Evolutionary conservation across 371 early-diverging fungal species (phyloP).

Genomic region (Apophysomyces elegans): DNA sequence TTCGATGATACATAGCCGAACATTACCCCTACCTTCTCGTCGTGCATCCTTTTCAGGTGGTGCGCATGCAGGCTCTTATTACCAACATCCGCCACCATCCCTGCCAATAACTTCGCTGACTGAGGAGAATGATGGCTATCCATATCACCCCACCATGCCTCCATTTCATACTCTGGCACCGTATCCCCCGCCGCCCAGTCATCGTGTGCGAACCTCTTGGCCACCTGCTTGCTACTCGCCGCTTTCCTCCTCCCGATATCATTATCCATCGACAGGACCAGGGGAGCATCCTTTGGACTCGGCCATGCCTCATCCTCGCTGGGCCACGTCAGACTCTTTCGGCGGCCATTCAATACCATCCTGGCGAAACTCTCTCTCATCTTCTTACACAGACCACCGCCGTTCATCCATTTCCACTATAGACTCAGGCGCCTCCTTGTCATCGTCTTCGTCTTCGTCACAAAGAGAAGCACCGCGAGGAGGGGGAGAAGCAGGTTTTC

Average conservation of each 20-base stretch:
- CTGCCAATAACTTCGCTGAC: background rate
- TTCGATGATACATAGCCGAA: slow-evolving; percentile 17
- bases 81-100: slow-evolving; percentile 1
- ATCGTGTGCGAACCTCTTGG: background rate
- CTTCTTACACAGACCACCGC: slow-evolving; percentile 6
- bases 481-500: background rate
- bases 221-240: background rate
- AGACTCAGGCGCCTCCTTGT: slow-evolving; percentile 1
- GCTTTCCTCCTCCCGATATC: background rate
- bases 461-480: background rate
- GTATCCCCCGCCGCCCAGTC: background rate
- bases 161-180: background rate
- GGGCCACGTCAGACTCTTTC: background rate
- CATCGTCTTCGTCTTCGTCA: background rate
- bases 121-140: slow-evolving; percentile 2
- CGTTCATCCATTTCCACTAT: slow-evolving; percentile 9
- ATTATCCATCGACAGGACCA: background rate
- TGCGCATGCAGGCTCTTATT: slow-evolving; percentile 1
- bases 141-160: background rate
- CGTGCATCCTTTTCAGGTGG: slow-evolving; percentile 9
- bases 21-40: slow-evolving; percentile 19
- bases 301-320: background rate
- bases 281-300: background rate
- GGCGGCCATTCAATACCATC: slow-evolving; percentile 4
- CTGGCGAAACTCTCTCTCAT: background rate